Base-by-base conservation (phyloP, 1,284 basidiomycete species). In the Pseudozyma thailandica region DNA sequence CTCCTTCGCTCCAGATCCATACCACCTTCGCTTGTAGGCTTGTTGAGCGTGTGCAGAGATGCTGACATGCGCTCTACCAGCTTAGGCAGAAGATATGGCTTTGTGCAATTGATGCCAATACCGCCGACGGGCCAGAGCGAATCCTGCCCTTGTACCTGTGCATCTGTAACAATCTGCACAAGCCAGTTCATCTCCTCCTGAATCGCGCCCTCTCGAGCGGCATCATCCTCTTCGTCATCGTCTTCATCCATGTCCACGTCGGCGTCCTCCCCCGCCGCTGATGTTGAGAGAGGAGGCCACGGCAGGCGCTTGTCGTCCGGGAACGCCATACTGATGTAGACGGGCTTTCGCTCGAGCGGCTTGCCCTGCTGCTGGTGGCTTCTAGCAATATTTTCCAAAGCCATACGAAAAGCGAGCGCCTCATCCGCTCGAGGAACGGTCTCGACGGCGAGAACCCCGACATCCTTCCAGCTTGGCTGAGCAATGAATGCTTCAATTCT, bases 81-180 rank as follows among this genome's bases (percentile, higher is more conserved):
- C 51, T 44, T 60, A 13, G 47, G 43, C 9, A 80, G 44, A 26
- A 71, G 55, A 41, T 72, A 65, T 0, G 75, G 70, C 55, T 80
- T 80, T 28, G 78, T 80, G 60, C 78, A 80, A 53, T 80, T 80
- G 61, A 80, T 75, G 23, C 78, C 78, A 25, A 80, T 47, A 6
- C 76, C 78, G 7, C 50, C 50, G 39, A 77, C 30, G 1, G 70
- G 59, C 72, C 75, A 77, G 4, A 56, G 43, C 12, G 60, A 60
- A 25, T 56, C 54, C 20, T 59, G 48, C 15, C 53, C 70, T 18
- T 61, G 68, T 21, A 71, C 68, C 30, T 54, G 43, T 9, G 68
- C 61, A 43, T 63, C 57, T 8, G 50, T 50, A 28, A 64, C 68
- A 20, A 71, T 64, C 33, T 71, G 56, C 4, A 71, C 54, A 2